Base-by-base conservation (phyloP, 208 protist species). In the Novymonas esmeraldas region DNA sequence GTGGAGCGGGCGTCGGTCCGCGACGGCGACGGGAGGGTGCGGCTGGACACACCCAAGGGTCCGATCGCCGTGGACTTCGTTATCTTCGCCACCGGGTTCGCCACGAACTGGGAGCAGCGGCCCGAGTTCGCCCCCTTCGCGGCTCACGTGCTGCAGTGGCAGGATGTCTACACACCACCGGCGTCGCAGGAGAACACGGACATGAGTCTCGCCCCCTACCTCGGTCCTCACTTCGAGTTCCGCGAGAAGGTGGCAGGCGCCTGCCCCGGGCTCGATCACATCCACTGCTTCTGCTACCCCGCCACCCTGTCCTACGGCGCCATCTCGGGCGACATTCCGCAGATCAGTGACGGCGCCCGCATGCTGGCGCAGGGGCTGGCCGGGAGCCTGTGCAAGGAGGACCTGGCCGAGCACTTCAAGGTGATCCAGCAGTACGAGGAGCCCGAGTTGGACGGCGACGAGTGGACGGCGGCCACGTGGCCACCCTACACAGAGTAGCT, bases 251-350 rank as follows among this genome's bases (percentile, higher is more conserved):
- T n/a, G 11, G 24, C 29, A 4, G 55, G 28, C 0, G 38, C 36
- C 22, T 71, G 54, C 56, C 36, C 55, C 0, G 65, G 34, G 16
- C 55, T 71, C 16, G 24, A 29, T 14, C 56, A 48, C 46, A 41
- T 64, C 16, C 54, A 62, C 45, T 70, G 54, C 46, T 58, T 71
- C 65, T 71, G 54, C 56, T 71, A 48, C 46, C 65, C 34, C 16
- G 65, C 65, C 0, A 63, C 65, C 22, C 33, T 63, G 7, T 71
- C 56, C 10, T 71, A 50, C 36, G 39, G 65, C n/a, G 16, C 55
- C n/a, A 22, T 72, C 1, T 64, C 57, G 6, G 57, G 42, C 3
- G 48, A 56, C 13, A 58, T 59, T 42, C 59, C 58, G 44, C 39
- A 73, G 57, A 65, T 64, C 39, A 52, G 45, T 11, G 66, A 60